Evolutionary conservation across 805 yeast species (phyloP), one percentile per base, ranked within the genome.

Genomic region (Hanseniaspora lindneri): DNA sequence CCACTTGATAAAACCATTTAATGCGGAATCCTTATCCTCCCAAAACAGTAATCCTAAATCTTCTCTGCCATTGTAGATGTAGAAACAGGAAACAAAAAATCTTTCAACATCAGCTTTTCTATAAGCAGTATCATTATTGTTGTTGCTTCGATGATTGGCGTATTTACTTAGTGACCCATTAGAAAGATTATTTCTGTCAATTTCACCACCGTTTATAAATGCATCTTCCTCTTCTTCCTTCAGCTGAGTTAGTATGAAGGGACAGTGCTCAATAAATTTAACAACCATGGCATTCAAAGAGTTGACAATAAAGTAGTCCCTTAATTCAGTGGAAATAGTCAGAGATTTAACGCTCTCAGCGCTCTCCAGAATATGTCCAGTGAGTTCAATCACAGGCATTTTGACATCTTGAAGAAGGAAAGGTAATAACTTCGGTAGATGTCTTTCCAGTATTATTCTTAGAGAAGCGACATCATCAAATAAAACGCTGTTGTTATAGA

Each of bases 1-100:
- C 97, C 97, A 92, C 49, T 75, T 76, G 35, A 89, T 68, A 54
- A 92, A 88, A 0, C 95, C 96, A 57, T 76, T 71, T 1, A 85
- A 68, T 50, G 79, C 78, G 13, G 80, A 74, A 47, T 73, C 77
- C 17, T 74, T 67, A 53, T 81, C 84, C 11, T 63, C 60, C 94
- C 95, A 88, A 58, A 84, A 82, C 11, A 66, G 64, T 1, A 69
- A 57, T 13, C 83, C 73, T 7, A 79, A 64, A 0, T 72, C 71
- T 0, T 79, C 76, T 50, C 94, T 70, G 16, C 74, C 70, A 24
- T 73, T 67, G 60, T 81, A 87, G 7, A 85, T 69, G 59, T 74
- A 83, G 37, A 79, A 80, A 51, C 85, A 69, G 2, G 89, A 73
- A 54, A 88, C 59, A 58, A 85, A 88, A 57, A 89, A 84, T 53